Percentiles rank a stretch among this genome's conserved stretches.
Evolutionary conservation across 768 basidiomycete genomes (phyloP).

Genomic region (Ephemerocybe angulata): DNA sequence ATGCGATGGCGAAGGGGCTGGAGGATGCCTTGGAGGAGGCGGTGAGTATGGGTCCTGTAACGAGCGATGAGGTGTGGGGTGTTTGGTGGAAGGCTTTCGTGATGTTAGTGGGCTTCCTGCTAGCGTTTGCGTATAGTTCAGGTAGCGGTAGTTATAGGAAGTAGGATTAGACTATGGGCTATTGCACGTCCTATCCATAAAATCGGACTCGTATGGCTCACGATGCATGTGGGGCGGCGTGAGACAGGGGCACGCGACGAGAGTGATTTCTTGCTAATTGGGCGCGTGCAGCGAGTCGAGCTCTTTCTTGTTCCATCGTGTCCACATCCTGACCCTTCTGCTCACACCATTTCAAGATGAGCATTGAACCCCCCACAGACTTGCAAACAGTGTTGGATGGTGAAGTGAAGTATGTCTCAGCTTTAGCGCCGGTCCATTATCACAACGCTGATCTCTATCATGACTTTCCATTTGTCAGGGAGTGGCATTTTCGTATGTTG

Average conservation of each 20-base stretch:
- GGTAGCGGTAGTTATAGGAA: neutral
- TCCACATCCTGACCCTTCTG: neutral
- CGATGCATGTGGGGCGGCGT: neutral
- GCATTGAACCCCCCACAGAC: constrained; percentile 33
- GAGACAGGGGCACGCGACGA: neutral
- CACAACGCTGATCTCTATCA: neutral
- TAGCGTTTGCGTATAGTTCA: constrained; percentile 27
- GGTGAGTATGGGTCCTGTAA: constrained; percentile 47
- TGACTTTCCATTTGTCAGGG: constrained; percentile 36
- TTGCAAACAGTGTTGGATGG: constrained; percentile 52
- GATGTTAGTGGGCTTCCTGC: constrained; percentile 28
- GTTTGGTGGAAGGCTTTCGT: constrained; percentile 19
- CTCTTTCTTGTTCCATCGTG: neutral
- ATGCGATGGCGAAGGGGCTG: constrained; percentile 62
- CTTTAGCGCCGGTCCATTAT: neutral
- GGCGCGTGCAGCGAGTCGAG: too few relatives aligned
- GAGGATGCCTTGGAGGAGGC: constrained; percentile 55
- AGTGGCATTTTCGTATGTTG: constrained; percentile 75
- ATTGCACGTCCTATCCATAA: neutral
- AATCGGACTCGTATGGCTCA: neutral
- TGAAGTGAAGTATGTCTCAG: constrained; percentile 54
- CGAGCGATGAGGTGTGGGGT: constrained; percentile 10
- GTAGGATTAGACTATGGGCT: neutral
- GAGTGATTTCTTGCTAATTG: neutral
- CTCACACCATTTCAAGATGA: neutral